Evolutionary conservation across 108 stramenopile genomes (phyloP).

Genomic region (Seminavis robusta): DNA sequence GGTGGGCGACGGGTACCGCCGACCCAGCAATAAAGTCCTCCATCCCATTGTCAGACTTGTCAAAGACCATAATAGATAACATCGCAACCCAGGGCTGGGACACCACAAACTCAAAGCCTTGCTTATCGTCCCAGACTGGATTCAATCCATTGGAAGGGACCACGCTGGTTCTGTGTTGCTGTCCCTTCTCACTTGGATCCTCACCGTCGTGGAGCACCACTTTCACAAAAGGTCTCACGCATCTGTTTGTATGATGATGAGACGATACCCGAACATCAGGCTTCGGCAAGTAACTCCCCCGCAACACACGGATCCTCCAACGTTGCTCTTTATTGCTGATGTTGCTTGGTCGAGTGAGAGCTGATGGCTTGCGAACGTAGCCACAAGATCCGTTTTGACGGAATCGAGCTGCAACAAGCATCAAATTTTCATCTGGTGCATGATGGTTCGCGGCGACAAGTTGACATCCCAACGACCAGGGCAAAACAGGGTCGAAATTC

Average conservation of each 20-base stretch:
- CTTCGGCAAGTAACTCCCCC: slow-evolving; percentile 70
- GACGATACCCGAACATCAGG: slow-evolving; percentile 8
- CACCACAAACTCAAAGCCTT: slow-evolving; percentile 50
- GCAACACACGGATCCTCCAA: slow-evolving; percentile 64
- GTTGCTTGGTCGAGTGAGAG: slow-evolving; percentile 21
- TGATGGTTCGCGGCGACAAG: slow-evolving; percentile 89
- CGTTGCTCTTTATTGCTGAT: slow-evolving; percentile 28
- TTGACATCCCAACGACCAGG: slow-evolving; percentile 91
- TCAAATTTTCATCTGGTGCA: slow-evolving; percentile 68
- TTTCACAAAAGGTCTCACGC: slow-evolving; percentile 58
- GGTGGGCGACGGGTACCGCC: slow-evolving; percentile 61
- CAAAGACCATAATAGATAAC: slow-evolving; percentile 63
- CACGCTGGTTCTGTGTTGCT: slow-evolving; percentile 45
- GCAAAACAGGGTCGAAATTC: slow-evolving; percentile 84
- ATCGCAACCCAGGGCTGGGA: slow-evolving; percentile 68
- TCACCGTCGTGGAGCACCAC: slow-evolving; percentile 69
- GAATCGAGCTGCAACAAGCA: slow-evolving; percentile 91
- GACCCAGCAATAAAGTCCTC: slow-evolving; percentile 70
- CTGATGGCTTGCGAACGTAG: slow-evolving; percentile 91
- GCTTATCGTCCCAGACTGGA: slow-evolving; percentile 84
- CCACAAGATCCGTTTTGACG: slow-evolving; percentile 89
- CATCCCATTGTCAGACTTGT: slow-evolving; percentile 41
- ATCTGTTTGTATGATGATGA: slow-evolving; percentile 2
- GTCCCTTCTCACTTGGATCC: slow-evolving; percentile 16
- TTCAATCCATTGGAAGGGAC: slow-evolving; percentile 87